These are phyloP conservation scores for Plasmodium cynomolgi DNA, from an alignment of 169 alveolate species.

Conservation along the genomic window DNA sequence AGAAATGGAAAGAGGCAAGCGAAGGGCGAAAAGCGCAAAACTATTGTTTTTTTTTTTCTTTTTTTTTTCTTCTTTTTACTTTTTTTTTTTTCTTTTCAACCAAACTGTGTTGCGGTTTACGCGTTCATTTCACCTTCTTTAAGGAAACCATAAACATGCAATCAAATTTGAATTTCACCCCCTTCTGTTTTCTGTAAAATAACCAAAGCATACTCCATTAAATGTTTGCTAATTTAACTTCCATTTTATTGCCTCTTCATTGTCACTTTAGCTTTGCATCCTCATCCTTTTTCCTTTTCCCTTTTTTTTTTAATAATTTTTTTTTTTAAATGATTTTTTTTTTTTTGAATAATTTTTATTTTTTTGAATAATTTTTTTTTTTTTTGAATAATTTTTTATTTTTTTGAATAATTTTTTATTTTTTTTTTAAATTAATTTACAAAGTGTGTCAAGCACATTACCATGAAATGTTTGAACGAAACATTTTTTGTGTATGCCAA, in stretches of 20 bases:
- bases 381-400: neutral
- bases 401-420: neutral
- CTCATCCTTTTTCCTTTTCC: neutral
- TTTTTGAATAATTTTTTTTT: neutral
- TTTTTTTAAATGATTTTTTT: neutral
- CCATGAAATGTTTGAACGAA: neutral
- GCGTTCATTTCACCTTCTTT: neutral
- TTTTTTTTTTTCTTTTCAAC: neutral
- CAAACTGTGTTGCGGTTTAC: neutral
- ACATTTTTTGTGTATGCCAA: constrained; percentile 27
- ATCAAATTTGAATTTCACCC: neutral
- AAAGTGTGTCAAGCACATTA: neutral
- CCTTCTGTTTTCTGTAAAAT: constrained; percentile 18
- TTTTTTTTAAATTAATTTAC: constrained; percentile 38
- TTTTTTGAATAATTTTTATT: neutral
- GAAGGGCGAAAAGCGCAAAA: neutral
- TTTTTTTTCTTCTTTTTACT: neutral
- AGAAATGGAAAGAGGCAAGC: too few relatives aligned
- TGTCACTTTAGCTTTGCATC: constrained; percentile 3
- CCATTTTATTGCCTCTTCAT: constrained; percentile 1
- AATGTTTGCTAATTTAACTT: constrained; percentile 6
- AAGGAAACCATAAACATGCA: neutral
- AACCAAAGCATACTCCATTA: constrained; percentile 30
- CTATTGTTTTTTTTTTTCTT: neutral
- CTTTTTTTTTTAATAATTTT: constrained; percentile 2